These are phyloP conservation scores for Amanita molliuscula DNA, from an alignment of 768 basidiomycete species.

Conservation along the genomic window DNA sequence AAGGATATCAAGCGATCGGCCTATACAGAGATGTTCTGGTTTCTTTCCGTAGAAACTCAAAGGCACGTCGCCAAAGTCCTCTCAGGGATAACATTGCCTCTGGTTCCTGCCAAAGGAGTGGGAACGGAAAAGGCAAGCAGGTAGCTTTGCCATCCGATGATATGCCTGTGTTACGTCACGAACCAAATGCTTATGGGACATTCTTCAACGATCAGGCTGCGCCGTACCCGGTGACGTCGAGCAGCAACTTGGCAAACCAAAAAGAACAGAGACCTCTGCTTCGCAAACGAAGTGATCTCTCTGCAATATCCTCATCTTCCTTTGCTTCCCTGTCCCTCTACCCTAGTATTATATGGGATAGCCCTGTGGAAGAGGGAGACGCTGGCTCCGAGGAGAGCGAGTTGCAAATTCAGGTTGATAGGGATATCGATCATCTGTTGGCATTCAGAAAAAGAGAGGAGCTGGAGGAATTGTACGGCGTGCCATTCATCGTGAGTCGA, in stretches of 20 bases:
- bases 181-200: neutral
- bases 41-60: neutral
- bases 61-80: neutral
- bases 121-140: constrained; percentile 3
- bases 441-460: constrained; percentile 60
- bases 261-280: constrained; percentile 3
- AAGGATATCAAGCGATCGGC: constrained; percentile 60
- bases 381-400: constrained; percentile 1
- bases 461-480: constrained; percentile 68
- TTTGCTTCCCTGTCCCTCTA: constrained; percentile 1
- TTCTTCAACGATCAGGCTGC: neutral
- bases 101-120: neutral
- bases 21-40: constrained; percentile 66
- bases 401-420: constrained; percentile 36
- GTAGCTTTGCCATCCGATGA: neutral
- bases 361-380: neutral
- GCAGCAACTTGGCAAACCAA: neutral
- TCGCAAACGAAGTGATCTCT: constrained; percentile 1
- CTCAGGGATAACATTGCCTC: neutral
- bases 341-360: constrained; percentile 3
- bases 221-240: neutral
- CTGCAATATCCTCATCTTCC: neutral
- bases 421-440: constrained; percentile 57
- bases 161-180: neutral
- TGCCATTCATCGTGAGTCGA: constrained; percentile 63